These are phyloP conservation scores for Amanita pallidorosea DNA, from an alignment of 768 basidiomycete species.

Conservation along the genomic window DNA sequence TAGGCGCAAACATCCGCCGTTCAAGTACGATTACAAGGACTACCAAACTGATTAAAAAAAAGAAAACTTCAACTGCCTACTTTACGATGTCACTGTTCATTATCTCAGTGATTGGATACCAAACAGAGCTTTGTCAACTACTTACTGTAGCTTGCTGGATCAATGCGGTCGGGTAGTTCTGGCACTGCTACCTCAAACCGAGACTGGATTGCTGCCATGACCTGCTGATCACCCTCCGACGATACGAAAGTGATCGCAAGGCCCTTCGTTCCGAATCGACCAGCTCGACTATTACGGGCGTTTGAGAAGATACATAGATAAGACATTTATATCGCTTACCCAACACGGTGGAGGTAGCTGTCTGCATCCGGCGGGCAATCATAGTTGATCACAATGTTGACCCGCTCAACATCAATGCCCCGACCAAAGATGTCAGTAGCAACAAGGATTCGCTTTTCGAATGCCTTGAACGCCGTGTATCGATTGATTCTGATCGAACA, in stretches of 20 bases:
- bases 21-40: constrained; percentile 11
- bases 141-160: constrained; percentile 92
- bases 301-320: neutral
- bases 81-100: constrained; percentile 38
- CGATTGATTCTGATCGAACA: constrained; percentile 62
- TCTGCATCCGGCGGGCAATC: constrained; percentile 96
- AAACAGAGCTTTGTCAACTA: neutral
- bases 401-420: constrained; percentile 98
- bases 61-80: constrained; percentile 8
- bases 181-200: constrained; percentile 97
- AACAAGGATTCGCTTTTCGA: constrained; percentile 98
- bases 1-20: neutral
- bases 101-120: neutral
- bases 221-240: constrained; percentile 85
- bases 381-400: constrained; percentile 99
- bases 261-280: constrained; percentile 99
- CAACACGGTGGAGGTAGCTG: constrained; percentile 97
- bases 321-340: constrained; percentile 35
- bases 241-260: constrained; percentile 96
- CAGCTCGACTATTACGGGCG: constrained; percentile 62
- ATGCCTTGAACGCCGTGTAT: constrained; percentile 97
- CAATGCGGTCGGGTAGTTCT: constrained; percentile 88
- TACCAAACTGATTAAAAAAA: constrained; percentile 5
- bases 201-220: constrained; percentile 90
- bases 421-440: constrained; percentile 99